phyloP scores from a whole-genome alignment of 805 yeast genomes.

The Ascoidea rubescens region DNA sequence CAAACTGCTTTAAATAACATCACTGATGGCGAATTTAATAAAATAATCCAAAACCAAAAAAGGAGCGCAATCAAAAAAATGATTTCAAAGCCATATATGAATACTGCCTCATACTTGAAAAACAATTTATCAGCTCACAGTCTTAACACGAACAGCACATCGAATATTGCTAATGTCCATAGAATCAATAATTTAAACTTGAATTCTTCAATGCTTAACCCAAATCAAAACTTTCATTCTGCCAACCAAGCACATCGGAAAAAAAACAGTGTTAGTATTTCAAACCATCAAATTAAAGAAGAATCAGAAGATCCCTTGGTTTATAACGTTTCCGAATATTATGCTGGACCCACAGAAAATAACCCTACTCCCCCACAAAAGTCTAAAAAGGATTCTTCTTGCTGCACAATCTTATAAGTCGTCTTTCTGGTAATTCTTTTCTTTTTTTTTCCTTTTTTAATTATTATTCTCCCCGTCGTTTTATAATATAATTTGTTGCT shows the following conservation, averaged over 20 bases:
- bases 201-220: neutral
- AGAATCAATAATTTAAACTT: neutral
- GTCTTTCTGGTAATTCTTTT: neutral
- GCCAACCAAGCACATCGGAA: neutral
- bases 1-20: neutral
- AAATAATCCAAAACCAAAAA: neutral
- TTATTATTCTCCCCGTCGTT: neutral
- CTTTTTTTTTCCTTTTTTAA: no score
- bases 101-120: no score
- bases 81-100: neutral
- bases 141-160: neutral
- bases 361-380: neutral
- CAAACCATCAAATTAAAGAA: neutral
- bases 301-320: neutral
- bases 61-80: neutral
- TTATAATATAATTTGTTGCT: neutral
- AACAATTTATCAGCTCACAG: neutral
- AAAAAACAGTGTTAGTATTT: neutral
- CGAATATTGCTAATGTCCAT: neutral
- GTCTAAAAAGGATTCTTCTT: neutral
- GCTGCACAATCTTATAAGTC: neutral
- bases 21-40: neutral
- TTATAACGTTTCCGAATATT: neutral
- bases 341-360: neutral
- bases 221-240: neutral